These are phyloP conservation scores for Ramicandelaber brevisporus DNA, from an alignment of 192 early-diverging fungal genomes.

Conservation along the genomic window DNA sequence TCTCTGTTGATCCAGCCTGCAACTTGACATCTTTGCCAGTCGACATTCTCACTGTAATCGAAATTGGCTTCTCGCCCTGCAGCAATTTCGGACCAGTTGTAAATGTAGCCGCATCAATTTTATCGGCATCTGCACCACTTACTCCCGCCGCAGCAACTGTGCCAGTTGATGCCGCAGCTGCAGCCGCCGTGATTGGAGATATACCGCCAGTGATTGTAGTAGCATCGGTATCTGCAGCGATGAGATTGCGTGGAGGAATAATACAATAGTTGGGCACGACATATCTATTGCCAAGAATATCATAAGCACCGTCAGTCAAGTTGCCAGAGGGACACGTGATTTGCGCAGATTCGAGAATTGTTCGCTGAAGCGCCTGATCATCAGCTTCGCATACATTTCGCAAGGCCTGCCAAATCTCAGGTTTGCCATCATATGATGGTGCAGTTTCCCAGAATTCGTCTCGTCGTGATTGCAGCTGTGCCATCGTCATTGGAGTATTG, in stretches of 20 bases:
- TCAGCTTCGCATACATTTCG: slow-evolving; percentile 16
- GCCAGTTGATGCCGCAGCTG: no score
- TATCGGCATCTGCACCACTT: no score
- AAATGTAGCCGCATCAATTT: no score
- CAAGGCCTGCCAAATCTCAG: slow-evolving; percentile 41
- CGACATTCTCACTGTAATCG: no score
- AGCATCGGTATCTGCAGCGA: neutral
- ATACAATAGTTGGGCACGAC: slow-evolving; percentile 27
- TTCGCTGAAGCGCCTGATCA: slow-evolving; percentile 18
- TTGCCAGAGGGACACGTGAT: slow-evolving; percentile 37
- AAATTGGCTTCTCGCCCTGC: no score
- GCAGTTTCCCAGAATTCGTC: slow-evolving; percentile 32
- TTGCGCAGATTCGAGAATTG: slow-evolving; percentile 29
- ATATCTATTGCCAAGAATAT: slow-evolving; percentile 34
- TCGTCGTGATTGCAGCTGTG: slow-evolving; percentile 11
- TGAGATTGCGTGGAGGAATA: slow-evolving; percentile 19
- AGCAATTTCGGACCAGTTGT: no score
- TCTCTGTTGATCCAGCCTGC: no score
- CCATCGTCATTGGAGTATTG: neutral
- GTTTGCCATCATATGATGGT: slow-evolving; percentile 28
- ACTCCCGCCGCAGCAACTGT: no score
- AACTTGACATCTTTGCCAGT: no score
- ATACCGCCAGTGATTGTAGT: no score
- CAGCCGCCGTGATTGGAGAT: no score
- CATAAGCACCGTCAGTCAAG: slow-evolving; percentile 34